phyloP scores from a whole-genome alignment of 768 basidiomycete genomes.

The Kwoniella botswanensis region DNA sequence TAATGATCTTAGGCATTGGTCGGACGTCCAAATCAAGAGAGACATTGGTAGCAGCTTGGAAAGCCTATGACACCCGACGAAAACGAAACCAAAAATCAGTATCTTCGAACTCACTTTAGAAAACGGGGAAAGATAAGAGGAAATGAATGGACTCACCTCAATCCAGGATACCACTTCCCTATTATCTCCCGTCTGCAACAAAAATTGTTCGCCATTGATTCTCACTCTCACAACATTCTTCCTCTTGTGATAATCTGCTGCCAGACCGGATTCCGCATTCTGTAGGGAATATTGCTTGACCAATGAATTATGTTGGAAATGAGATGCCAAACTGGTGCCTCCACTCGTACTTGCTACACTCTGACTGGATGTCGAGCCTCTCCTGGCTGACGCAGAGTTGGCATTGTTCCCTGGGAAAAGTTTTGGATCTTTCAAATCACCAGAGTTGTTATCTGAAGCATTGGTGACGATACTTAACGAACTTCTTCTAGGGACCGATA shows the following conservation, averaged over 20 bases:
- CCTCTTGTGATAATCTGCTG: conserved; percentile 91
- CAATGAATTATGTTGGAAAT: conserved; percentile 60
- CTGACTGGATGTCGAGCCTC: conserved; percentile 21
- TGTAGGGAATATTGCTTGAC: conserved; percentile 80
- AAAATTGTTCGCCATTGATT: conserved; percentile 94
- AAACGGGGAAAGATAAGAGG: no score
- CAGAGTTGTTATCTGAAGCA: conserved; percentile 4
- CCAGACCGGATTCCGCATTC: conserved; percentile 89
- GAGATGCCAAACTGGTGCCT: conserved; percentile 33
- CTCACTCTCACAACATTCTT: conserved; percentile 91
- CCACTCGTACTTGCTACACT: not conserved
- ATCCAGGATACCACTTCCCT: conserved; percentile 92
- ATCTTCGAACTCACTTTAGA: no score
- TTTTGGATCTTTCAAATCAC: conserved; percentile 34
- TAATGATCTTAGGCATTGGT: conserved; percentile 81
- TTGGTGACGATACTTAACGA: conserved; percentile 21
- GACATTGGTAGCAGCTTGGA: conserved; percentile 91
- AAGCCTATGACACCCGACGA: conserved; percentile 62
- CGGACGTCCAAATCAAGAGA: conserved; percentile 89
- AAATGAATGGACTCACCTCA: conserved; percentile 66
- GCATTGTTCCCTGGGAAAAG: conserved; percentile 30
- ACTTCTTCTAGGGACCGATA: conserved; percentile 12
- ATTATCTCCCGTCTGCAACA: conserved; percentile 84
- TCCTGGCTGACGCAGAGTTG: conserved; percentile 16
- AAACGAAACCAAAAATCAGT: not conserved